phyloP scores from a whole-genome alignment of 2,329 filamentous ascomycete species.

The Alternaria triticimaculans region DNA sequence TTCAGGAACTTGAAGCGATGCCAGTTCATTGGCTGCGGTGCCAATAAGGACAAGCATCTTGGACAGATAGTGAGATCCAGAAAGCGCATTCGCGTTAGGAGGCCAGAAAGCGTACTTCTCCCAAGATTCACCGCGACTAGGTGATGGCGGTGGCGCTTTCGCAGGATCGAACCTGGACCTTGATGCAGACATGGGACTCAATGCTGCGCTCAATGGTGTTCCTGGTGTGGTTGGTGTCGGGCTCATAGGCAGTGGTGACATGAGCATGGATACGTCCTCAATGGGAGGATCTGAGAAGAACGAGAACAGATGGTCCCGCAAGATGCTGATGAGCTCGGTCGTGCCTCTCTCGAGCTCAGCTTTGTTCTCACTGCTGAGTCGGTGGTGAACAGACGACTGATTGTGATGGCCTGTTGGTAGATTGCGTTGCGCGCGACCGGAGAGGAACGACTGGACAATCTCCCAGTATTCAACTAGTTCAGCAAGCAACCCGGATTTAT shows the following conservation, averaged over 20 bases:
- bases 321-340: constrained; percentile 80
- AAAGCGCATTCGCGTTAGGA: constrained; percentile 87
- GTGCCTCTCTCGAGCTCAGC: constrained; percentile 76
- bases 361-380: constrained; percentile 74
- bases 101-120: constrained; percentile 97
- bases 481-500: constrained; percentile 77
- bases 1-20: constrained; percentile 72
- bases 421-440: constrained; percentile 79
- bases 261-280: constrained; percentile 86
- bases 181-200: constrained; percentile 68
- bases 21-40: constrained; percentile 86
- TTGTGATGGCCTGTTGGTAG: constrained; percentile 83
- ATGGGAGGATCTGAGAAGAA: constrained; percentile 90
- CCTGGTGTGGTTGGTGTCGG: constrained; percentile 68
- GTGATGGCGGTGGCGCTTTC: constrained; percentile 79
- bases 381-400: constrained; percentile 81
- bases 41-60: constrained; percentile 83
- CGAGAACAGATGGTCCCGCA: constrained; percentile 77
- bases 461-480: constrained; percentile 96
- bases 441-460: constrained; percentile 86
- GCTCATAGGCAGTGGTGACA: constrained; percentile 77
- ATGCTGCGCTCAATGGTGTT: constrained; percentile 61
- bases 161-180: constrained; percentile 81
- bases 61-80: constrained; percentile 87
- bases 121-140: constrained; percentile 78